These are phyloP conservation scores for Pyrenophora tritici-repentis DNA, from an alignment of 2,329 filamentous ascomycete species.

Conservation along the genomic window DNA sequence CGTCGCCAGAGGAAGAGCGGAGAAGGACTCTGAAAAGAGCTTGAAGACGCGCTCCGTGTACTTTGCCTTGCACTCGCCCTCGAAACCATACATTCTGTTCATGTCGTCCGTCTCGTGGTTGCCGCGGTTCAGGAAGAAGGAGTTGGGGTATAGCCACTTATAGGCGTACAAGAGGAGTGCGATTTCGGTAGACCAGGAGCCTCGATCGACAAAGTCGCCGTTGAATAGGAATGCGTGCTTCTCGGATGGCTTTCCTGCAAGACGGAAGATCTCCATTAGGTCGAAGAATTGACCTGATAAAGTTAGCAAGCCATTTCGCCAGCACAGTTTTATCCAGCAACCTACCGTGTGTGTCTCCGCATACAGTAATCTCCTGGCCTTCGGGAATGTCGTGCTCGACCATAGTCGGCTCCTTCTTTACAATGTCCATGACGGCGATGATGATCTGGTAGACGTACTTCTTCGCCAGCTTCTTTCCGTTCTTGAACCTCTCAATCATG, in stretches of 20 bases:
- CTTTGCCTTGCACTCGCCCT: constrained; percentile 97
- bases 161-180: constrained; percentile 91
- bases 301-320: constrained; percentile 18
- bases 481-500: constrained; percentile 89
- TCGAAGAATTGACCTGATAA: constrained; percentile 92
- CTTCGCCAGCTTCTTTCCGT: constrained; percentile 89
- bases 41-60: constrained; percentile 97
- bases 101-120: constrained; percentile 99
- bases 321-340: constrained; percentile 9
- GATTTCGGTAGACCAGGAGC: constrained; percentile 98
- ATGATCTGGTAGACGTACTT: constrained; percentile 99
- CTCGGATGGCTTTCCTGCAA: constrained; percentile 83
- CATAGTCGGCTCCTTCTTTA: constrained; percentile 95
- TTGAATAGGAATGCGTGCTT: constrained; percentile 97
- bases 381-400: constrained; percentile 84
- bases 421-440: constrained; percentile 83
- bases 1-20: constrained; percentile 87
- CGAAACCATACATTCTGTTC: constrained; percentile 98
- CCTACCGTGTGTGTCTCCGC: constrained; percentile 92
- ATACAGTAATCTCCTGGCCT: constrained; percentile 84
- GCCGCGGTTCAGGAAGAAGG: constrained; percentile 94
- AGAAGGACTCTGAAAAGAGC: constrained; percentile 97
- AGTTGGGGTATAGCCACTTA: constrained; percentile 88
- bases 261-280: constrained; percentile 90
- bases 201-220: constrained; percentile 96